Evolutionary conservation across 2,329 filamentous ascomycete species (phyloP), one percentile per base, ranked within the genome.

Genomic region (Fusarium illudens): DNA sequence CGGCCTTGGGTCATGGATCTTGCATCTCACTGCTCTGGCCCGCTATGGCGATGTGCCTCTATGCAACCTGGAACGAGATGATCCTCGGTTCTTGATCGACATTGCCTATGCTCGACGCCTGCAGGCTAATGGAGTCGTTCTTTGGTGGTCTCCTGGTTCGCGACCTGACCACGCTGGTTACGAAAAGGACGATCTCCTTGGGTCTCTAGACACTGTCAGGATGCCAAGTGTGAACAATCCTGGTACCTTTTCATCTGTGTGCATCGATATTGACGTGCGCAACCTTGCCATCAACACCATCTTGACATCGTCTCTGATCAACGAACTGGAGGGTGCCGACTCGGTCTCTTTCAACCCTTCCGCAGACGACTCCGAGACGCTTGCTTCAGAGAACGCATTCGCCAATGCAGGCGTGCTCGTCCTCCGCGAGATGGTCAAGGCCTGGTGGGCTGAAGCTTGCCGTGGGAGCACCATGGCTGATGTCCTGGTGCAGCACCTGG

Each of bases 211-310:
- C 69, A 91, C 87, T 11, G 92, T 97, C 13, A 90, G 92, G 62
- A 97, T 98, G 93, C 95, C 96, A 1, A 91, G 91, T 13, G 88
- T 97, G 76, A 99, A 99, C 77, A 95, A 93, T 52, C 92, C 95
- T 0, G 95, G 94, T 37, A 96, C 95, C 0, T 99, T 97, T 77
- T 92, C 94, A 2, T 97, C 95, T 0, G 96, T 99, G 3, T 99
- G 96, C 76, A 96, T 99, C 65, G 96, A 99, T 72, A 81, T 99
- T 13, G 93, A 96, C 65, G 89, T 99, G 50, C 92, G 94, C 46
- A 99, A 99, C 75, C 86, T 99, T 13, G 92, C 94, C 5, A 98
- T 99, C 81, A 99, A 99, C 80, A 99, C 96, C 0, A 96, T 99
- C 49, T 84, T 99, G 17, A 97, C 96, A 0, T 97, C 95, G 0